These are phyloP conservation scores for Euphorbia schlechtendalii DNA, from an alignment of 441 rosid genomes.

Conservation along the genomic window DNA sequence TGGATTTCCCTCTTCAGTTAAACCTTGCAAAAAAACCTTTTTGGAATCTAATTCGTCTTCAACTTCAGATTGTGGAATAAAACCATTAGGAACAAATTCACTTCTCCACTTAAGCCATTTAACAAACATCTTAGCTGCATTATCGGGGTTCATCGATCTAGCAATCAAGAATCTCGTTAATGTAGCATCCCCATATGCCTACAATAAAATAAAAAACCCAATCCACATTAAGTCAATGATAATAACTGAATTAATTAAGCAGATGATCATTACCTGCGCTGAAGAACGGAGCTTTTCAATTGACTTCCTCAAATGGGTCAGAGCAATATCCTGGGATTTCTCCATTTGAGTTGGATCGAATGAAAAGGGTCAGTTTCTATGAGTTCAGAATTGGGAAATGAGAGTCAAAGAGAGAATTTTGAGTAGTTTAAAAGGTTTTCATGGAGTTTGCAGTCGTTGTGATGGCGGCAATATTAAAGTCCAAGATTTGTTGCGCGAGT, in stretches of 20 bases:
- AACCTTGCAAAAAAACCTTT: constrained; percentile 60
- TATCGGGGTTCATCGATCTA: constrained; percentile 72
- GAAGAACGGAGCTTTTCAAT: constrained; percentile 58
- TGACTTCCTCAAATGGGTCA: constrained; percentile 66
- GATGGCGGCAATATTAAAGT: too few relatives aligned
- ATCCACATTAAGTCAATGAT: too few relatives aligned
- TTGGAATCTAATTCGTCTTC: constrained; percentile 44
- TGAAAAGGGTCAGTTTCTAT: not conserved
- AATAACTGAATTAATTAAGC: not conserved
- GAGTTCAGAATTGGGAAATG: not conserved
- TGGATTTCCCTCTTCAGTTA: constrained; percentile 51
- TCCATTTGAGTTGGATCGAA: constrained; percentile 35
- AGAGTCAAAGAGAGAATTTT: too few relatives aligned
- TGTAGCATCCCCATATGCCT: constrained; percentile 56
- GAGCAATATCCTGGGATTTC: constrained; percentile 36
- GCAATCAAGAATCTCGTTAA: constrained; percentile 80
- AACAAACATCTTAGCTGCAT: constrained; percentile 81
- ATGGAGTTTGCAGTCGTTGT: too few relatives aligned
- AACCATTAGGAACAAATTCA: constrained; percentile 51
- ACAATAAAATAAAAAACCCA: constrained; percentile 2
- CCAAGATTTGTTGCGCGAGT: too few relatives aligned
- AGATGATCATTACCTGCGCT: constrained; percentile 36
- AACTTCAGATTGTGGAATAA: constrained; percentile 59
- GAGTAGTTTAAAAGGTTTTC: too few relatives aligned
- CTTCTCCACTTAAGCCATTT: constrained; percentile 84